Conservation (phyloP, 108 stramenopile genomes). For the Poteriospumella lacustris region DNA sequence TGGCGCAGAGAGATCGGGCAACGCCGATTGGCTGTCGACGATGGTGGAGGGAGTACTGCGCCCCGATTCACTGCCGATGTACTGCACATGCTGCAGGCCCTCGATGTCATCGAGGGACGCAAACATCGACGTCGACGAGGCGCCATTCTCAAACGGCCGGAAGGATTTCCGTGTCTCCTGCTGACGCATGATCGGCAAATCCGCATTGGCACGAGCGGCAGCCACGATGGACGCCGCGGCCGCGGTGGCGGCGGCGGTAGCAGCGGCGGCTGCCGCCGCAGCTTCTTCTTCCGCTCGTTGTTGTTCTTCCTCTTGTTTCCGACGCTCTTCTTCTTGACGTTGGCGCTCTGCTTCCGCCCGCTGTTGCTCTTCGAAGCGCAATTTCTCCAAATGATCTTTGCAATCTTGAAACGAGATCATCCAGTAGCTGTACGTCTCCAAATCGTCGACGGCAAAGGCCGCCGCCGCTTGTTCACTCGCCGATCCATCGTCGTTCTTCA, state of each 20-base stretch:
- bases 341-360: not conserved
- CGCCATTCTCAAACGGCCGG: too few species aligned
- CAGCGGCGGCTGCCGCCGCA: not conserved
- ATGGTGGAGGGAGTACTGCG: too few species aligned
- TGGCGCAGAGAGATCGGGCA: too few species aligned
- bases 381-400: not conserved
- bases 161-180: not conserved
- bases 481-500: not conserved
- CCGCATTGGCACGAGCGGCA: not conserved
- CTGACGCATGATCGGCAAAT: not conserved
- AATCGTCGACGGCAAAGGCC: not conserved
- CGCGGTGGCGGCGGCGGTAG: not conserved
- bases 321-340: not conserved
- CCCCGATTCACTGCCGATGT: too few species aligned
- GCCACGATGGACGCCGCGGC: not conserved
- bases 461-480: not conserved
- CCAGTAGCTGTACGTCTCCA: not conserved
- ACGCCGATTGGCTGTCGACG: too few species aligned
- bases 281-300: not conserved
- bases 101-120: not conserved
- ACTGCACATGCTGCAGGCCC: too few species aligned
- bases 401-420: not conserved
- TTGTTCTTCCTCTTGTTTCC: not conserved
- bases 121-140: not conserved
- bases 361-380: conserved; percentile 14